Base-by-base conservation (phyloP, 2,329 filamentous ascomycete genomes). In the Macrophomina tecta region DNA sequence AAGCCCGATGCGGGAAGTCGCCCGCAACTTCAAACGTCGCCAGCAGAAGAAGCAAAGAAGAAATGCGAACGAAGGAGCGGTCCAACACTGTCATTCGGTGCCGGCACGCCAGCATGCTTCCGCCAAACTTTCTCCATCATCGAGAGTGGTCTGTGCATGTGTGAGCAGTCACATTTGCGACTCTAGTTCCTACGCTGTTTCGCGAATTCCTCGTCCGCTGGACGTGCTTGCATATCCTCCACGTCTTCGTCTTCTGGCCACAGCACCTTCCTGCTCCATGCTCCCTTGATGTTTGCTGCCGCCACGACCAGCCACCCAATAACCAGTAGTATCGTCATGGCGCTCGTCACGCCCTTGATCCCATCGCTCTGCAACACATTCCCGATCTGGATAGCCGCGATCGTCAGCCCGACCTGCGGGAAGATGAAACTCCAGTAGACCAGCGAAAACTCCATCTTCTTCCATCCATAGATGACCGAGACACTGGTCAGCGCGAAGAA, bases 341-440 rank as follows among this genome's bases (percentile, higher is more conserved):
- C 86, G 16, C 83, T 84, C 2, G 83, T 82, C 28, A 89, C 78
- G 62, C 84, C 84, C 72, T 83, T 73, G n/a, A 90, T 77, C 0
- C 80, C 85, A 0, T 79, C 68, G 70, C 85, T 89, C 0, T 81
- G 75, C 11, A 89, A 77, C 0, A 77, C 81, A n/a, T 81, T 81
- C 2, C 85, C 88, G 53, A 89, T 78, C 14, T 85, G 80, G 48
- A 90, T 87, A 4, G 84, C 84, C 0, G 86, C 85, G 46, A 90
- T 79, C 1, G 85, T 87, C 62, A 90, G 85, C 0, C 88, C 88
- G 1, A 85, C 86, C 67, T 90, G 90, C 5, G 88, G 88, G 72
- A 90, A 90, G 40, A 90, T 84, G 75, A 89, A 88, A 5, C 86
- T 86, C 83, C 86, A 89, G 87, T 87, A 90, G 73, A 77, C 81